A percentile compares a stretch with the other conserved stretches of the same genome.
phyloP scores from a whole-genome alignment of 768 basidiomycete genomes.

The Leccinum disarticulatum region DNA sequence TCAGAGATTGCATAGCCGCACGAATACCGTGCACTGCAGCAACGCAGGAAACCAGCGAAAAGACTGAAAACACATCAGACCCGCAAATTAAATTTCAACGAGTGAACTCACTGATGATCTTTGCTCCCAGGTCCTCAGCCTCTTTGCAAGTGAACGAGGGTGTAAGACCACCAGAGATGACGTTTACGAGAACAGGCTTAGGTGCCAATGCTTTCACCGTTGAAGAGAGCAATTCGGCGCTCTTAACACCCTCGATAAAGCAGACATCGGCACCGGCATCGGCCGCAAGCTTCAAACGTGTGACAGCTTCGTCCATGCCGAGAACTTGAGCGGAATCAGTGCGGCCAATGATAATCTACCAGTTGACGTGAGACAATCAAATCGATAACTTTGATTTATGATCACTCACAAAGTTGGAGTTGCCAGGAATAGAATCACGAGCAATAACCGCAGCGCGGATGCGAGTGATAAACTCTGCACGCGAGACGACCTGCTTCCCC shows the following conservation, averaged over 20 bases:
- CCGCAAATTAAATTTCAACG: not conserved
- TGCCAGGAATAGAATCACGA: conserved; percentile 71
- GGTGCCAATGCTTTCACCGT: conserved; percentile 70
- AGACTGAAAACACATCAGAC: conserved; percentile 44
- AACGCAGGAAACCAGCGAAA: conserved; percentile 74
- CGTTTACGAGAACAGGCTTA: conserved; percentile 78
- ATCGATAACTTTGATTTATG: not conserved
- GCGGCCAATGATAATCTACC: conserved; percentile 67
- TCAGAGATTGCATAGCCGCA: conserved; percentile 71
- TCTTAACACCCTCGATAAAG: conserved; percentile 79
- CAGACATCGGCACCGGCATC: conserved; percentile 78
- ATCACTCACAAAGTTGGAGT: conserved; percentile 64
- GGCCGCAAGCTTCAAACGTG: conserved; percentile 65
- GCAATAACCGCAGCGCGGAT: conserved; percentile 78
- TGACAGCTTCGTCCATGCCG: conserved; percentile 75
- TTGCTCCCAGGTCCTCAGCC: conserved; percentile 69
- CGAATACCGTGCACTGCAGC: conserved; percentile 77
- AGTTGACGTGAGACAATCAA: not conserved
- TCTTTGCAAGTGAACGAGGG: conserved; percentile 70
- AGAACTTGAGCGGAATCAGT: conserved; percentile 78
- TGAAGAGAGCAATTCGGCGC: conserved; percentile 57
- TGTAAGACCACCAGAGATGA: conserved; percentile 76
- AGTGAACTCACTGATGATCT: conserved; percentile 67
- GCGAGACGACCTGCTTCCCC: conserved; percentile 80
- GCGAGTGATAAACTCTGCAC: conserved; percentile 71